A percentile compares a stretch with the other conserved stretches of the same genome.
Evolutionary conservation across 2,329 filamentous ascomycete genomes (phyloP).

Genomic region (Aureobasidium pullulans): DNA sequence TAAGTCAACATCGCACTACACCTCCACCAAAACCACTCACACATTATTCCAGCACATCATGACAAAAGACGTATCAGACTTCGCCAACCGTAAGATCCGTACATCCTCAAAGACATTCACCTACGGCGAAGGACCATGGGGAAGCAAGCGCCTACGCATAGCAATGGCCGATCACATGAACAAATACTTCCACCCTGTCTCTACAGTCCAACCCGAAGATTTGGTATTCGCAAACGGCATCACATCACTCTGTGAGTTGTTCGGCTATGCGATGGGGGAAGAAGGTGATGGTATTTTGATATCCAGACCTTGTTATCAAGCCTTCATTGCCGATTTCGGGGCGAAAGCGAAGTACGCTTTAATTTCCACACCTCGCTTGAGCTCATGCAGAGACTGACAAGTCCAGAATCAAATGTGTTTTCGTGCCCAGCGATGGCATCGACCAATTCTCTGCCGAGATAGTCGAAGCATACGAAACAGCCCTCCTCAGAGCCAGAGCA

Average conservation of each 20-base stretch:
- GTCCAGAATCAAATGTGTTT: constrained; percentile 30
- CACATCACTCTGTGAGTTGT: constrained; percentile 36
- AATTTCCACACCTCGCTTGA: neutral
- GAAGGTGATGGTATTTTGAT: constrained; percentile 39
- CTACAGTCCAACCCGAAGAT: constrained; percentile 29
- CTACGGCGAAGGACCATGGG: constrained; percentile 35
- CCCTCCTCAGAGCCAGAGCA: constrained; percentile 26
- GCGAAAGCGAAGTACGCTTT: constrained; percentile 29
- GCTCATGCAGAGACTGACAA: neutral
- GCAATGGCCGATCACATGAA: constrained; percentile 38
- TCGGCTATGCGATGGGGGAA: constrained; percentile 37
- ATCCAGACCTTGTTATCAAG: constrained; percentile 38
- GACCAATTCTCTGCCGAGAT: constrained; percentile 32
- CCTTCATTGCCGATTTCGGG: constrained; percentile 42
- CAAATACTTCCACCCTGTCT: constrained; percentile 31
- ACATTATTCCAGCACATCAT: neutral
- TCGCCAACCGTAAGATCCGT: constrained; percentile 31
- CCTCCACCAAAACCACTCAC: neutral
- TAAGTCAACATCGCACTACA: neutral
- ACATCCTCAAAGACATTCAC: constrained; percentile 30
- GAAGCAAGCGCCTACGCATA: constrained; percentile 31
- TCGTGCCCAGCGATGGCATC: constrained; percentile 29
- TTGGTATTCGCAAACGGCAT: constrained; percentile 36
- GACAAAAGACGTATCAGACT: constrained; percentile 30
- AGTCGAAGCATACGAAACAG: constrained; percentile 32